Evolutionary conservation across 768 basidiomycete genomes (phyloP), one percentile per base, ranked within the genome.

Genomic region (Boletales sp.): DNA sequence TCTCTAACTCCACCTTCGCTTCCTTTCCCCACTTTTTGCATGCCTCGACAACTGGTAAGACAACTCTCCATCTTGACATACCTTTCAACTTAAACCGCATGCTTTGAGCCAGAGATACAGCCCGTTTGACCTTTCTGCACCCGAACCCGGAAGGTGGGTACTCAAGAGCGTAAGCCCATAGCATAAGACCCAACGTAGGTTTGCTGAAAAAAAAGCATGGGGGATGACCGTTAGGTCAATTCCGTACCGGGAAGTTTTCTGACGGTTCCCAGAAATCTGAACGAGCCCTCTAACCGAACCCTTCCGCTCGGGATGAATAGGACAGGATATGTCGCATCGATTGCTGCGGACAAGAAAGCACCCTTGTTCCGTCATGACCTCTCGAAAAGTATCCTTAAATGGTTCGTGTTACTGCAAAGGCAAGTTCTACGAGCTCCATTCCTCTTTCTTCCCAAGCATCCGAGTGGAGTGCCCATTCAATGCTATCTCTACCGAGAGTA

Each of bases 61-160:
- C 64, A 38, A 61, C 63, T 10, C 67, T 51, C 76, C 78, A 78
- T 45, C 71, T 64, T 45, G 66, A 13, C 3, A 68, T 40, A 0
- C 74, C 74, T 53, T 81, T 81, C 9, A 63, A 41, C 51, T 61
- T 68, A 59, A 81, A 75, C 2, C 80, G 76, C 68, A 82, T 68
- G 34, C 72, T 60, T 58, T 66, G 57, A 21, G 53, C 19, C 4
- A 61, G 50, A 27, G 72, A 68, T n/a, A 76, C 67, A 13, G 55
- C 58, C 74, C 75, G 81, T 50, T 68, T 69, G 15, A 78, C 75
- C 21, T 75, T 71, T n/a, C 79, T 70, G n/a, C 79, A 62, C 0
- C 73, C 74, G 2, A 75, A 54, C 7, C 73, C 74, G 5, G 44
- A 42, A n/a, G 62, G 54, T 1, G 54, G 46, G 4, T 64, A 39